phyloP scores from a whole-genome alignment of 2,329 filamentous ascomycete species.

The Aureobasidium sp. region DNA sequence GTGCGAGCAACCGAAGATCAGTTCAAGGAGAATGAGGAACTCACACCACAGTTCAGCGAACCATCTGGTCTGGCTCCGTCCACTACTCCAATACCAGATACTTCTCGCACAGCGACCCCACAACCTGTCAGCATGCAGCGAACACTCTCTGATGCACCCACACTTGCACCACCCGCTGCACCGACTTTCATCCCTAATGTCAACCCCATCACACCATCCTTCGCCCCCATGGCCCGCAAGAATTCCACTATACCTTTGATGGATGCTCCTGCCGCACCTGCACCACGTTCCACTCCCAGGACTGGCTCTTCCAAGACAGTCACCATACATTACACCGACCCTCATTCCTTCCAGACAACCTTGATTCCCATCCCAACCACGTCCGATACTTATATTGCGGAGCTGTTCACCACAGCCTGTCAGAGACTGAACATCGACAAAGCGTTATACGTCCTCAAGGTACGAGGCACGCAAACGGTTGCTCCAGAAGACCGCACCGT shows the following conservation, averaged over 20 bases:
- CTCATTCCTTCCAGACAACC: constrained; percentile 57
- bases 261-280: constrained; percentile 37
- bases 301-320: constrained; percentile 65
- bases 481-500: constrained; percentile 72
- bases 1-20: constrained; percentile 64
- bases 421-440: constrained; percentile 73
- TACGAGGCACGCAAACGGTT: constrained; percentile 66
- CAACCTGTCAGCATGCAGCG: constrained; percentile 18
- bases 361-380: constrained; percentile 69
- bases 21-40: constrained; percentile 60
- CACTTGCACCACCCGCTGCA: constrained; percentile 21
- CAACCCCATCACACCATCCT: constrained; percentile 46
- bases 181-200: constrained; percentile 36
- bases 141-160: constrained; percentile 18
- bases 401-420: constrained; percentile 72
- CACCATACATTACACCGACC: constrained; percentile 65
- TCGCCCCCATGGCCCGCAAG: constrained; percentile 41
- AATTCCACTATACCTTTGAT: constrained; percentile 36
- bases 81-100: constrained; percentile 14
- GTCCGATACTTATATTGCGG: constrained; percentile 75
- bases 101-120: constrained; percentile 18
- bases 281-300: constrained; percentile 45
- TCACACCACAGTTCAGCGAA: constrained; percentile 60
- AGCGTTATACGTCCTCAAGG: constrained; percentile 69
- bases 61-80: constrained; percentile 34